Evolutionary conservation across 768 basidiomycete species (phyloP), one percentile per base, ranked within the genome.

Genomic region (Trametes cingulata): DNA sequence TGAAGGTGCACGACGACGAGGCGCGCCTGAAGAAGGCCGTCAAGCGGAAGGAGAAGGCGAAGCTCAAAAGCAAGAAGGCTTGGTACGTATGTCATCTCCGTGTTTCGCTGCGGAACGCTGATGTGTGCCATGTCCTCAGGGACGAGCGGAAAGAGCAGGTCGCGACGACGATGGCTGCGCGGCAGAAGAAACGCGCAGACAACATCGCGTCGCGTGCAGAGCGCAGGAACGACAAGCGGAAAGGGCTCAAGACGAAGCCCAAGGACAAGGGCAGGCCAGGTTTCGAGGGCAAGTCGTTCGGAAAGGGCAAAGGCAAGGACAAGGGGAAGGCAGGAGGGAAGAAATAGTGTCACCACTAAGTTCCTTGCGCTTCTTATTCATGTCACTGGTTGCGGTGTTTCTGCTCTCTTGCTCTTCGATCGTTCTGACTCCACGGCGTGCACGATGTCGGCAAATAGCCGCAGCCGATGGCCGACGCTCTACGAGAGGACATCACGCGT

Each of bases 31-130:
- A 96, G 78, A 98, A 97, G 77, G 94, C 94, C 41, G 86, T 84
- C 8, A 98, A 97, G 79, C 79, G 91, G 72, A 88, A 91, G 64
- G 96, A 97, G 74, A 95, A 96, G 73, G 86, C 86, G 66, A 98
- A 98, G 72, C 68, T 61, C 22, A 95, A 91, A 77, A 86, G 86
- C 60, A 91, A 90, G 72, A 90, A 89, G 69, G 80, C 83, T 43
- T 98, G 96, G 95, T 95, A 62, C 56, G 88, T 77, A 35, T n/a
- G 48, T 25, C 35, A 15, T 5, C 6, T 1, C 39, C n/a, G 7
- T 22, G 0, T 45, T 39, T 1, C 13, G 19, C 15, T 29, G 13
- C 40, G 68, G 47, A 25, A 33, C 19, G n/a, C 42, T 22, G 50
- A 29, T 20, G 17, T 63, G 13, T 60, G 33, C 48, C 29, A 10